Evolutionary conservation across 805 yeast genomes (phyloP).

Genomic region (Cyberlindnera euphorbiiphila): DNA sequence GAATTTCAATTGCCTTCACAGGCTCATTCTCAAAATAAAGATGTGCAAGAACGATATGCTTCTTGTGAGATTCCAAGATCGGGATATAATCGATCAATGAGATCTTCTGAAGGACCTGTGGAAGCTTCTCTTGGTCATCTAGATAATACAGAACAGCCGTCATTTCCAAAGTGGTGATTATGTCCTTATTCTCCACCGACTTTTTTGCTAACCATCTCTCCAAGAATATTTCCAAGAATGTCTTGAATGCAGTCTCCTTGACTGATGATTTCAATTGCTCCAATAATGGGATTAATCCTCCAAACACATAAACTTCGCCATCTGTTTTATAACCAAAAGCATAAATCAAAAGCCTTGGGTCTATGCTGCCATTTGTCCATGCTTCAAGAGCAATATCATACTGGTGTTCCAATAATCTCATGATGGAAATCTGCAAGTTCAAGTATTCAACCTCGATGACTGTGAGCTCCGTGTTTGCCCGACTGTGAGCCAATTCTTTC

Average conservation of each 20-base stretch:
- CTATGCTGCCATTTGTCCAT: slow-evolving; percentile 33
- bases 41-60: slow-evolving; percentile 15
- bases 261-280: slow-evolving; percentile 11
- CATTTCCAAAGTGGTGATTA: slow-evolving; percentile 18
- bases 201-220: slow-evolving; percentile 23
- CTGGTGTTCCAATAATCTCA: slow-evolving; percentile 23
- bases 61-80: slow-evolving; percentile 11
- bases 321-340: slow-evolving; percentile 16
- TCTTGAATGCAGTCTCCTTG: slow-evolving; percentile 19
- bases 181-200: slow-evolving; percentile 15
- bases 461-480: slow-evolving; percentile 33
- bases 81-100: slow-evolving; percentile 7
- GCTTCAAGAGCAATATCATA: slow-evolving; percentile 22
- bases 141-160: slow-evolving; percentile 14
- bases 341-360: slow-evolving; percentile 23
- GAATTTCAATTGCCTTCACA: slow-evolving; percentile 9
- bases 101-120: slow-evolving; percentile 4
- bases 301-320: slow-evolving; percentile 23
- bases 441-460: slow-evolving; percentile 37
- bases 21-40: slow-evolving; percentile 8
- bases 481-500: slow-evolving; percentile 28
- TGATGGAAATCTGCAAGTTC: slow-evolving; percentile 32
- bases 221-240: slow-evolving; percentile 21
- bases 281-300: slow-evolving; percentile 18
- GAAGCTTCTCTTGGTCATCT: slow-evolving; percentile 13